These are phyloP conservation scores for Tylopilus plumbeoviolaceoides DNA, from an alignment of 768 basidiomycete species.

Conservation along the genomic window DNA sequence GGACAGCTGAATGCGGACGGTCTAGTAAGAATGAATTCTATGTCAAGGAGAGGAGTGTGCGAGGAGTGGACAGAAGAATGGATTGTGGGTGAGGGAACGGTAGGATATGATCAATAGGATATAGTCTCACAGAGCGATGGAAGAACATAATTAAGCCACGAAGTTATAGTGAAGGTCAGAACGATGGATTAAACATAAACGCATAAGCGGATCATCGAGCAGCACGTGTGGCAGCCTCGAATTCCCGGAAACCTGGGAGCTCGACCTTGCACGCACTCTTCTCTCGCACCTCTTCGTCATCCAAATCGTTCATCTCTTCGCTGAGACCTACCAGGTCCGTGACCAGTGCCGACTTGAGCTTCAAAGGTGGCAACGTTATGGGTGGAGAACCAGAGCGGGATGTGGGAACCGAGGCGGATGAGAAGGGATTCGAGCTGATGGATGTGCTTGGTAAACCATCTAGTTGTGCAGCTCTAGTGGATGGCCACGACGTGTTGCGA, in stretches of 20 bases:
- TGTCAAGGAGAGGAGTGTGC: constrained; percentile 13
- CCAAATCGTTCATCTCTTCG: constrained; percentile 18
- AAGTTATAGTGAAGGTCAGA: not conserved
- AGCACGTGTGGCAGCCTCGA: constrained; percentile 47
- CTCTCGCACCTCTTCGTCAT: constrained; percentile 21
- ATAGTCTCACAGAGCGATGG: constrained; percentile 8
- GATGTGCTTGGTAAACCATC: constrained; percentile 8
- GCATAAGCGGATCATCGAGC: constrained; percentile 15
- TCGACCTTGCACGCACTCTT: constrained; percentile 37
- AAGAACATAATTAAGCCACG: constrained; percentile 6
- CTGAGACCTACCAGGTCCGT: constrained; percentile 11
- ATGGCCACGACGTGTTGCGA: constrained; percentile 39
- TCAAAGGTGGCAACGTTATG: constrained; percentile 67
- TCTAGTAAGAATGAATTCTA: constrained; percentile 24
- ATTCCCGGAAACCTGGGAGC: constrained; percentile 60
- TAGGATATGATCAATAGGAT: constrained; percentile 18
- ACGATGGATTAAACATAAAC: not conserved
- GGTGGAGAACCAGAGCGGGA: constrained; percentile 69
- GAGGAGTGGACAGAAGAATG: constrained; percentile 3
- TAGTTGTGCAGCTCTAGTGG: constrained; percentile 16
- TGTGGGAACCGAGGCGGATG: constrained; percentile 39
- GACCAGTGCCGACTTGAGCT: constrained; percentile 34
- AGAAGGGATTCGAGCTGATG: constrained; percentile 8
- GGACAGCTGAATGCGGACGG: constrained; percentile 9
- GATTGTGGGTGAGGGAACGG: constrained; percentile 1